phyloP scores from a whole-genome alignment of 140 eudicot genomes.

The Oenanthe javanica region DNA sequence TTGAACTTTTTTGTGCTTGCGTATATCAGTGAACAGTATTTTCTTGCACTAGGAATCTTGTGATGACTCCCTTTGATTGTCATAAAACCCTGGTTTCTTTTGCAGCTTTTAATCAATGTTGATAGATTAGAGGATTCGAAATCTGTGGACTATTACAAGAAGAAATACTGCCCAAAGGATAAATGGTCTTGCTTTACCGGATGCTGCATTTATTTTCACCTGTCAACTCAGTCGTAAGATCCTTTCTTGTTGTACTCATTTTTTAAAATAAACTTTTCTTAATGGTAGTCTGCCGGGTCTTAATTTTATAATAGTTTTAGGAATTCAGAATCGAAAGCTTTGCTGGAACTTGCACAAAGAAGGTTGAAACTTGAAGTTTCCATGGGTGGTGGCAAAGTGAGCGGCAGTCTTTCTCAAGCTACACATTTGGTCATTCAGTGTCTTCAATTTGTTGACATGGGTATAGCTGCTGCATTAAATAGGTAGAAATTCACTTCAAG shows the following conservation, averaged over 20 bases:
- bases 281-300: neutral
- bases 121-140: conserved; percentile 45
- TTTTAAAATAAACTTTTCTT: neutral
- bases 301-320: conserved; percentile 15
- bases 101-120: conserved; percentile 56
- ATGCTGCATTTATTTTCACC: conserved; percentile 62
- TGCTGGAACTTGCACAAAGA: conserved; percentile 54
- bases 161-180: conserved; percentile 72
- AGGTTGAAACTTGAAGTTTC: conserved; percentile 79
- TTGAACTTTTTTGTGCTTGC: neutral
- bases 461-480: conserved; percentile 31
- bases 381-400: conserved; percentile 64
- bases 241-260: neutral
- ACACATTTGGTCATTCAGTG: conserved; percentile 68
- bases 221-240: conserved; percentile 45
- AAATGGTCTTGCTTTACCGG: conserved; percentile 76
- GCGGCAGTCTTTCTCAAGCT: conserved; percentile 40
- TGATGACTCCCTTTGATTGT: neutral
- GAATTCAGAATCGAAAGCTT: conserved; percentile 41
- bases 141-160: conserved; percentile 56
- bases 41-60: neutral
- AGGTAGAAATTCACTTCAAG: conserved; percentile 30
- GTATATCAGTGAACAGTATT: neutral
- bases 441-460: conserved; percentile 32
- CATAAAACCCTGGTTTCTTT: conserved; percentile 15